Conservation (phyloP, 148 eudicot species). For the Limonium bicolor region DNA sequence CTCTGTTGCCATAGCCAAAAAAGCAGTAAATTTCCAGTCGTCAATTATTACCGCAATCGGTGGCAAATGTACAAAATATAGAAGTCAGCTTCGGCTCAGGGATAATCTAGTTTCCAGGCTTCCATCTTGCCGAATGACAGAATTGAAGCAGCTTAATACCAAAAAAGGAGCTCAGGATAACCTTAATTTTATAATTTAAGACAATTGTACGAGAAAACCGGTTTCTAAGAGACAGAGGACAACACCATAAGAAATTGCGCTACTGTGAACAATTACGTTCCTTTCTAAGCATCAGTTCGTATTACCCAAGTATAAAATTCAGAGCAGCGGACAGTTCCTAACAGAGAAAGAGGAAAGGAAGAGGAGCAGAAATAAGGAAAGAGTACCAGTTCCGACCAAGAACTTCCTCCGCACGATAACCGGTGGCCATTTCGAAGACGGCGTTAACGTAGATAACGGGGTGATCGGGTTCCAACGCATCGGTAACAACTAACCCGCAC, state of each 20-base stretch:
- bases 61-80: no score
- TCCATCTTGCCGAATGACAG: no score
- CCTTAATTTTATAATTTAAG: no score
- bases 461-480: slow-evolving; percentile 67
- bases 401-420: slow-evolving; percentile 83
- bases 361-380: background rate
- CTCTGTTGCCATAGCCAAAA: no score
- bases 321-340: background rate
- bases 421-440: slow-evolving; percentile 77
- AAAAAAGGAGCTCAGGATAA: no score
- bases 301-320: no score
- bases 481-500: slow-evolving; percentile 86
- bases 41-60: no score
- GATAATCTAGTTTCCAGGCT: no score
- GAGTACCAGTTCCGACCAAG: slow-evolving; percentile 84
- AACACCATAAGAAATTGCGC: background rate
- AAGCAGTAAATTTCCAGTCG: no score
- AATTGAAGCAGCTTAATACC: no score
- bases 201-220: no score
- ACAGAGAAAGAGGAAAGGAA: background rate
- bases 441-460: slow-evolving; percentile 82
- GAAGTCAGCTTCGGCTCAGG: no score
- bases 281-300: background rate
- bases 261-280: background rate
- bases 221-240: background rate